Base-by-base conservation (phyloP, 2,329 filamentous ascomycete species). In the Aspergillus glaucus region DNA sequence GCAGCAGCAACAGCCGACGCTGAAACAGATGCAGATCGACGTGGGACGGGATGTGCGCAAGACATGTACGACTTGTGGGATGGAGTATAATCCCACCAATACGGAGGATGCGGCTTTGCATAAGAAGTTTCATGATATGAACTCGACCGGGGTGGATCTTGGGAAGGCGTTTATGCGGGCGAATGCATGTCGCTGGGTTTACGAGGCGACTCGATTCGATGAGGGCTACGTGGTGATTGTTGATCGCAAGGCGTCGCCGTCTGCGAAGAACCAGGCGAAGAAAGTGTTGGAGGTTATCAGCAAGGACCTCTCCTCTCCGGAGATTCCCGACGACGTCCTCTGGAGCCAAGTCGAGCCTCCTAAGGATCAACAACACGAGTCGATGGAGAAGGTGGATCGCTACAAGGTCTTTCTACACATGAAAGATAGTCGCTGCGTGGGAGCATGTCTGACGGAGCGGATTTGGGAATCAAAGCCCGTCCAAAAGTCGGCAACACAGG, bases 71-170 rank as follows among this genome's bases (percentile, higher is more conserved):
- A 71, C 69, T 2, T 86, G 83, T 57, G 79, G 80, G 1, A 86
- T 86, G 83, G 79, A 83, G 46, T 86, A 85, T 56, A 75, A 81
- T 30, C 78, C 81, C 3, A 84, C 81, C 0, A 78, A 79, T 44
- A 66, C 71, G 6, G 81, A 84, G 57, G 83, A 86, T 56, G 70
- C 74, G n/a, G 76, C 75, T 6, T 60, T 86, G 47, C 83, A 86
- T 60, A 78, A 78, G 55, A 82, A 80, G 53, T 86, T 81, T 55
- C 83, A 86, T 61, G 77, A 78, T 32, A 78, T 80, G 67, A 79
- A 82, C 55, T 69, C 76, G 2, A 77, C 78, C 21, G 83, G 83
- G 1, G 76, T 85, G 17, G 79, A 84, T 54, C 70, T 85, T 32
- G 77, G 78, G 15, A 82, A 79, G 62, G 72, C 75, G 15, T 80